Base-by-base conservation (phyloP, 345 rosid species). In the Eucalyptus globulus region DNA sequence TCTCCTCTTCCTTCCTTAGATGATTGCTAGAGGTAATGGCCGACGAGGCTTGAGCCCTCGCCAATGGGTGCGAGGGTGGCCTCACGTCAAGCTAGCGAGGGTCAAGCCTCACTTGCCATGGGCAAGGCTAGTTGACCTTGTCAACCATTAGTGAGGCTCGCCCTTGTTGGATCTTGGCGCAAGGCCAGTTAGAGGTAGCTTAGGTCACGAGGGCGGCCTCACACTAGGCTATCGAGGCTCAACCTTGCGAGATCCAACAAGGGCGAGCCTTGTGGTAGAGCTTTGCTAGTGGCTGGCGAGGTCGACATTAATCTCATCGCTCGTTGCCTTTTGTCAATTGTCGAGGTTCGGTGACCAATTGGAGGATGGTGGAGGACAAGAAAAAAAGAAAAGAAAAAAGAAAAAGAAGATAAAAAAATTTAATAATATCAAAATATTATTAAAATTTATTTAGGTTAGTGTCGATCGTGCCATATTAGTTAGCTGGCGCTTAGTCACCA, bases 401-500 rank as follows among this genome's bases (percentile, higher is more conserved):
- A 16, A 51, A 17, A 51, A 2, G 14, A 49, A 7, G n/a, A n/a
- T n/a, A n/a, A 1, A 1, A 17, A 8, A 51, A 51, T 16, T 51
- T 0, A 50, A 51, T 1, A 51, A 6, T 3, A 19, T 53, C 19
- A 8, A 53, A 53, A 4, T 53, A 8, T 53, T 3, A 53, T 53
- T 7, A 1, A 53, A 53, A 7, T 0, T 19, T 53, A 0, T 53
- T 0, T 0, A 53, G 0, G 4, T 53, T 0, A 3, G 4, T 0
- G 1, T 0, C 0, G 4, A 19, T 53, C 0, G 9, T 19, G 1
- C 0, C 9, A 53, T 0, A 1, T 53, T 0, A 19, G 2, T 3
- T 0, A 1, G 5, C 2, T 5, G 1, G 2, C 0, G 2, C 1
- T 53, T 53, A 19, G 0, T 53, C 0, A 53, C 0, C 58, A 8